phyloP scores from a whole-genome alignment of 148 eudicot species.

The Pouteria glomerata region DNA sequence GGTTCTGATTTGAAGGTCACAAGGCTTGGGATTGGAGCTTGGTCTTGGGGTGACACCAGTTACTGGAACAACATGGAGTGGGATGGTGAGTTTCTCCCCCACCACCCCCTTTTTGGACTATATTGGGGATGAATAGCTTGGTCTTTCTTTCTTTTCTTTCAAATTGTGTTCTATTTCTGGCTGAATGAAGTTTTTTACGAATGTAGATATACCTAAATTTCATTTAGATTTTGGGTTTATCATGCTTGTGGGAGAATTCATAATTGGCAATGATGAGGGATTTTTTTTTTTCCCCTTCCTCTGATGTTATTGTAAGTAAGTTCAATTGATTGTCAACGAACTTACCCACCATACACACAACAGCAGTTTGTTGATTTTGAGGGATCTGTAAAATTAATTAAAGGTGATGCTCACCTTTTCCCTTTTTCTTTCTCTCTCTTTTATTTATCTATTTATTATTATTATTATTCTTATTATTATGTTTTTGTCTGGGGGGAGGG shows the following conservation, averaged over 20 bases:
- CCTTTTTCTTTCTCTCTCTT: background rate
- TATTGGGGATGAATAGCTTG: no score
- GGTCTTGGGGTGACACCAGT: conserved; percentile 98
- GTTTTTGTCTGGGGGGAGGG: background rate
- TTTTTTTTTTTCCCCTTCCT: background rate
- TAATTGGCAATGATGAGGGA: no score
- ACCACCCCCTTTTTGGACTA: background rate
- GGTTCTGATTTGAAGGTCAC: conserved; percentile 72
- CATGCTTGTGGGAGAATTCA: no score
- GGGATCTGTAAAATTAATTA: background rate
- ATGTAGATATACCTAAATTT: background rate
- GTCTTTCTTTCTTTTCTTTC: background rate
- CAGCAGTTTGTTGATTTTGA: no score
- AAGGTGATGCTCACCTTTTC: background rate
- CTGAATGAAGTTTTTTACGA: no score
- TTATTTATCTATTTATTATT: no score
- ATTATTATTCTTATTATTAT: background rate
- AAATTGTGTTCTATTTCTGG: no score
- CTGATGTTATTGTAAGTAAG: background rate
- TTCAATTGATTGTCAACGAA: background rate
- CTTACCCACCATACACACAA: background rate
- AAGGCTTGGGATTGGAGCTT: conserved; percentile 94
- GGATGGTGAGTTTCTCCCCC: conserved; percentile 55
- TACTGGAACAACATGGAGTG: conserved; percentile 94
- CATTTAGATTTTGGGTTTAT: background rate